phyloP scores from a whole-genome alignment of 2,329 filamentous ascomycete species.

The Pseudogymnoascus sp. region DNA sequence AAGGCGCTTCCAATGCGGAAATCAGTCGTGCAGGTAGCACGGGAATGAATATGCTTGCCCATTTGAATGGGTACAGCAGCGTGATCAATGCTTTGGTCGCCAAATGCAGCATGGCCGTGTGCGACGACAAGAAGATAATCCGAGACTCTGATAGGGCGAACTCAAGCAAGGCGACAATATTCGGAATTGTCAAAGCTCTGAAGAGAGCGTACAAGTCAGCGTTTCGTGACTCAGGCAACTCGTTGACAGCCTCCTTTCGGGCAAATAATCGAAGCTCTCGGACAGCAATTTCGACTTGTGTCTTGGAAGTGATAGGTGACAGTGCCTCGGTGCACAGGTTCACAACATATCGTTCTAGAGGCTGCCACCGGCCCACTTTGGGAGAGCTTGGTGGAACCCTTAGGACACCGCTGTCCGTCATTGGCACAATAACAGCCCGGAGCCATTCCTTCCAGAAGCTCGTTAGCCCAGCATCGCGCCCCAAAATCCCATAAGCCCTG shows the following conservation, averaged over 20 bases:
- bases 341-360: slow-evolving; percentile 90
- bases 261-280: slow-evolving; percentile 88
- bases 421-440: slow-evolving; percentile 85
- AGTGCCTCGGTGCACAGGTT: slow-evolving; percentile 94
- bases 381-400: slow-evolving; percentile 84
- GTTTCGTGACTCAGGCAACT: slow-evolving; percentile 83
- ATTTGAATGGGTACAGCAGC: slow-evolving; percentile 82
- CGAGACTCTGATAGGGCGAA: slow-evolving; percentile 88
- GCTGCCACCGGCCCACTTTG: slow-evolving; percentile 88
- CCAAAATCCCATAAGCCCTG: slow-evolving; percentile 85
- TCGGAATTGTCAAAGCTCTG: slow-evolving; percentile 79
- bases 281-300: slow-evolving; percentile 86
- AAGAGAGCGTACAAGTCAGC: slow-evolving; percentile 92
- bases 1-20: slow-evolving; percentile 86
- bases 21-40: slow-evolving; percentile 80
- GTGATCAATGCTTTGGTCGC: slow-evolving; percentile 81
- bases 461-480: slow-evolving; percentile 73
- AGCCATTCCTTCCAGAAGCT: slow-evolving; percentile 99
- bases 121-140: slow-evolving; percentile 91
- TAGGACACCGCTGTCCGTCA: slow-evolving; percentile 79
- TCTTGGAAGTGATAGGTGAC: slow-evolving; percentile 85
- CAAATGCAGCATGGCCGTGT: slow-evolving; percentile 92
- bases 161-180: slow-evolving; percentile 88
- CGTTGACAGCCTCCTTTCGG: slow-evolving; percentile 84
- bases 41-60: slow-evolving; percentile 91